Base-by-base conservation (phyloP, 805 yeast genomes). In the Wickerhamiella sorbophila region DNA sequence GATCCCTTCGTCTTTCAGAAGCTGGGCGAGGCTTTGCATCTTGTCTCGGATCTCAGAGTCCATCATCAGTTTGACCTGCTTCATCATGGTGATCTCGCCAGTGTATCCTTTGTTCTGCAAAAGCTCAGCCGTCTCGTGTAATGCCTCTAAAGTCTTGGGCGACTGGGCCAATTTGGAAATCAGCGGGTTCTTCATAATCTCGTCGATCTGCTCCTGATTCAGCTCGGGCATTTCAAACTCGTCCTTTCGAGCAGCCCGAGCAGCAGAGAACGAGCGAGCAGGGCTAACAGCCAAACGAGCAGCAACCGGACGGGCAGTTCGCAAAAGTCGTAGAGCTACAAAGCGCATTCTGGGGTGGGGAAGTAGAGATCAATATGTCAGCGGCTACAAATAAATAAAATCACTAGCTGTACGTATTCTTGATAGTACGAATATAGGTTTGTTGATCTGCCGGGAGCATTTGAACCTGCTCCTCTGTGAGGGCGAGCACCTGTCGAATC, bases 371-470 rank as follows among this genome's bases (percentile, higher is more conserved):
- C 14, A 36, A 21, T 26, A 20, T 29, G 21, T n/a, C 19, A 16
- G 20, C 14, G 22, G 15, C 14, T 33, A 10, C 10, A 9, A 9
- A 21, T 34, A 34, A 18, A 15, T 34, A 21, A 34, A 34, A 8
- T 29, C 15, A 34, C n/a, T 12, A 24, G 12, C 29, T 6, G 12
- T 24, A 24, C 29, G 29, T 24, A 24, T 24, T 12, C 29, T 24
- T 24, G 29, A 24, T 24, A 6, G 29, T 8, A 12, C 46, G 46
- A 8, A 52, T 51, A 31, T 49, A 52, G 24, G 42, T 41, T 36
- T 48, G 55, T 51, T 75, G 77, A 21, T 70, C 73, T 5, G 66
- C 67, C 1, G 77, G 75, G 5, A 75, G 57, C 8, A 57, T 56
- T 3, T 56, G 54, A 6, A 75, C 55, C 45, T 74, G 75, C 15